Conservation (phyloP, 345 rosid species). For the Microcos paniculata region DNA sequence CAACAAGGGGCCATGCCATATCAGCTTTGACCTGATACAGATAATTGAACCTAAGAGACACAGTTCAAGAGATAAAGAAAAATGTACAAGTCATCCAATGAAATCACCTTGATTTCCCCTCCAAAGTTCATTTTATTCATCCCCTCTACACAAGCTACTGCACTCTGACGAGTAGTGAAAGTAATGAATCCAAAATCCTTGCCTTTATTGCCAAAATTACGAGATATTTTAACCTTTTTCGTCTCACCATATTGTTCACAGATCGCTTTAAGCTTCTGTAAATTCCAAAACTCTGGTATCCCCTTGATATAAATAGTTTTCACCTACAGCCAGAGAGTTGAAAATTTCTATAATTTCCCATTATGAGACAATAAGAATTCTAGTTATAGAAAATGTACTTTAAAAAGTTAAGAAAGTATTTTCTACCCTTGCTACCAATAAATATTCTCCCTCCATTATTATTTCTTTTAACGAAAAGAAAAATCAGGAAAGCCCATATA, state of each 20-base stretch:
- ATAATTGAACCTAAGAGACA: constrained; percentile 6
- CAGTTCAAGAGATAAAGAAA: neutral
- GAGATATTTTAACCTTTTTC: constrained; percentile 16
- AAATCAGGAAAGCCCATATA: neutral
- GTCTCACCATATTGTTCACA: constrained; percentile 27
- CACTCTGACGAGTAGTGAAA: constrained; percentile 23
- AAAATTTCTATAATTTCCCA: neutral
- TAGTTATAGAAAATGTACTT: neutral
- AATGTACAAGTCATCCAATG: neutral
- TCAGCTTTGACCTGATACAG: constrained; percentile 28
- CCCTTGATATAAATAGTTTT: constrained; percentile 24
- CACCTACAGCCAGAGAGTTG: constrained; percentile 20
- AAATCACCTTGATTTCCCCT: constrained; percentile 23
- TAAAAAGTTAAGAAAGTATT: neutral
- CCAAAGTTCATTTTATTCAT: constrained; percentile 20
- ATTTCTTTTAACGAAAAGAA: neutral
- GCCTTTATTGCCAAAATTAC: constrained; percentile 16
- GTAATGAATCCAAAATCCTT: constrained; percentile 30
- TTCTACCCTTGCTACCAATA: constrained; percentile 2
- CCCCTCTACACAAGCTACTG: constrained; percentile 26
- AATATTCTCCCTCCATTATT: neutral
- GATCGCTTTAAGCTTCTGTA: constrained; percentile 19
- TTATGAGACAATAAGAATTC: neutral
- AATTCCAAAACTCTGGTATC: constrained; percentile 25
- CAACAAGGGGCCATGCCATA: constrained; percentile 22